A percentile compares a stretch with the other conserved stretches of the same genome.
Conservation (phyloP, 352 stramenopile species). For the Bremia lactucae region DNA sequence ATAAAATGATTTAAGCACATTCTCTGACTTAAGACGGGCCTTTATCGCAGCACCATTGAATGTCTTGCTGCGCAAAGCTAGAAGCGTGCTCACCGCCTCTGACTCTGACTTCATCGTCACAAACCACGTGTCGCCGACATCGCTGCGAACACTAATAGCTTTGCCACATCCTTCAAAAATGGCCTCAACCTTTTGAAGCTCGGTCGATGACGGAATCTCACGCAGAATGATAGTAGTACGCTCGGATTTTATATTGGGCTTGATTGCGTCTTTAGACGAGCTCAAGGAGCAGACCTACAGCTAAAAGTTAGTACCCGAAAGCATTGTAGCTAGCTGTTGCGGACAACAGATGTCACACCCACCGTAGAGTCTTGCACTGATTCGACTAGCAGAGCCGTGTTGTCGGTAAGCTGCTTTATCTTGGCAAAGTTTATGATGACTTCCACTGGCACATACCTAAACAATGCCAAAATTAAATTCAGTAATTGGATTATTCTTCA, state of each 20-base stretch:
- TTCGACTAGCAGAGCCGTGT: slow-evolving; percentile 49
- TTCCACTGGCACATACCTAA: slow-evolving; percentile 76
- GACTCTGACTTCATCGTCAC: slow-evolving; percentile 85
- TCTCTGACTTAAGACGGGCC: slow-evolving; percentile 88
- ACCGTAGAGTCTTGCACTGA: slow-evolving; percentile 63
- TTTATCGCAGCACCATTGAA: slow-evolving; percentile 87
- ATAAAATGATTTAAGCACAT: slow-evolving; percentile 87
- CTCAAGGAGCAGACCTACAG: slow-evolving; percentile 58
- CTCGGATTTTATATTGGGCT: slow-evolving; percentile 88
- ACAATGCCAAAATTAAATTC: too few species aligned
- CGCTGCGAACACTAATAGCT: slow-evolving; percentile 79
- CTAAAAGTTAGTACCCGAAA: neutral
- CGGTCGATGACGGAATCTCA: slow-evolving; percentile 84
- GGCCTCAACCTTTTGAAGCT: slow-evolving; percentile 75
- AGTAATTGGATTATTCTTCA: too few species aligned
- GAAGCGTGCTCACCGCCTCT: slow-evolving; percentile 74
- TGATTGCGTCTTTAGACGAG: slow-evolving; percentile 79
- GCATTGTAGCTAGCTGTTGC: neutral
- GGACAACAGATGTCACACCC: slow-evolving; percentile 8
- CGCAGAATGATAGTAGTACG: slow-evolving; percentile 89
- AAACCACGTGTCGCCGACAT: slow-evolving; percentile 91
- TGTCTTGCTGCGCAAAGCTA: slow-evolving; percentile 81
- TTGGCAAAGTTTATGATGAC: slow-evolving; percentile 78
- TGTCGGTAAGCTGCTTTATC: slow-evolving; percentile 75
- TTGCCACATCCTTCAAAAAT: slow-evolving; percentile 76